Conservation (phyloP, 768 basidiomycete genomes). For the Gloeopeniophorella convolvens region DNA sequence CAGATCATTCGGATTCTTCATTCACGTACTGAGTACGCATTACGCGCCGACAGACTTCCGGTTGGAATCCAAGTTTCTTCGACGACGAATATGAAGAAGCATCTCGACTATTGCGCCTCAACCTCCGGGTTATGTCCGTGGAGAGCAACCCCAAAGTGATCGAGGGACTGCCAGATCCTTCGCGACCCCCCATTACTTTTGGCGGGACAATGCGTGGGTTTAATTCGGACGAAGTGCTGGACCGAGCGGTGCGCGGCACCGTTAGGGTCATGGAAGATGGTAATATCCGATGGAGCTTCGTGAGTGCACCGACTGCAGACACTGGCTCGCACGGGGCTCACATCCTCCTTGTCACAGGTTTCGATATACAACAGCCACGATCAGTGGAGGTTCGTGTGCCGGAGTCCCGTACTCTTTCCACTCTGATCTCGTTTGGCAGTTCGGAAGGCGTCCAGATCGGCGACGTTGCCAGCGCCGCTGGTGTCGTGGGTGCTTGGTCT, state of each 20-base stretch:
- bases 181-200: constrained; percentile 28
- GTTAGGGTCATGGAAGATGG: constrained; percentile 31
- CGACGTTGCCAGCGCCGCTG: constrained; percentile 54
- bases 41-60: constrained; percentile 12
- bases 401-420: not conserved
- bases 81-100: constrained; percentile 56
- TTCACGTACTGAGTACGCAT: not conserved
- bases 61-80: constrained; percentile 40
- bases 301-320: constrained; percentile 32
- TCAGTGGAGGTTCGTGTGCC: constrained; percentile 49
- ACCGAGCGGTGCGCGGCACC: constrained; percentile 28
- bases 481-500: constrained; percentile 65
- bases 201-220: constrained; percentile 26
- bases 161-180: constrained; percentile 19
- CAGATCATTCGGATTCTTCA: not conserved
- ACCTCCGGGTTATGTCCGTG: constrained; percentile 40
- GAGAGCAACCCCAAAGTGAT: constrained; percentile 12
- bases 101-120: constrained; percentile 54
- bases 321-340: not conserved
- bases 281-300: constrained; percentile 40
- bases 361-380: constrained; percentile 47
- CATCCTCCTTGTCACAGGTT: constrained; percentile 31
- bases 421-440: constrained; percentile 30
- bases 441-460: constrained; percentile 66
- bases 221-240: constrained; percentile 21